phyloP scores from a whole-genome alignment of 2,329 filamentous ascomycete genomes.

The Botryotinia calthae region DNA sequence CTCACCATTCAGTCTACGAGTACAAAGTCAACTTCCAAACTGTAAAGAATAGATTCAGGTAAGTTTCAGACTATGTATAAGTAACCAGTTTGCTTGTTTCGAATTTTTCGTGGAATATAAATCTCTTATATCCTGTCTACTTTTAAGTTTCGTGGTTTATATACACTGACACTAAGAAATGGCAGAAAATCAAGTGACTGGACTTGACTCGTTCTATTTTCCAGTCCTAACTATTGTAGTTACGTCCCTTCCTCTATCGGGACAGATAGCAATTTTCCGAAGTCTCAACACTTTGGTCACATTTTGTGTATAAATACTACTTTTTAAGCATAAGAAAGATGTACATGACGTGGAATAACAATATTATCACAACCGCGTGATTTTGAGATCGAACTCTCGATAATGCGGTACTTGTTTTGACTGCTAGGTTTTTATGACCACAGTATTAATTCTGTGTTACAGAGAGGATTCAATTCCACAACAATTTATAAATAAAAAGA shows the following conservation, averaged over 20 bases:
- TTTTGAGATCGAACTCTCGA: not conserved
- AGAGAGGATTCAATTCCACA: too few species aligned
- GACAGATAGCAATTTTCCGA: rapidly evolving
- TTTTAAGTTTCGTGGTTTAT: not conserved
- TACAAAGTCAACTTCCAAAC: not conserved
- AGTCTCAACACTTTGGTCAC: not conserved
- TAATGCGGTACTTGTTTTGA: not conserved
- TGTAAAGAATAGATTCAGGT: not conserved
- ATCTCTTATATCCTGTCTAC: not conserved
- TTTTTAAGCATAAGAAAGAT: not conserved
- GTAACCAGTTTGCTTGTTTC: not conserved
- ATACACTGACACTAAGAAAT: too few species aligned
- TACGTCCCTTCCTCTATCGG: not conserved
- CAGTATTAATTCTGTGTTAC: not conserved
- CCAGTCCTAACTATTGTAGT: not conserved
- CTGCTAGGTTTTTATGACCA: rapidly evolving
- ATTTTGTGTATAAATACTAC: not conserved
- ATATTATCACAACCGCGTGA: not conserved
- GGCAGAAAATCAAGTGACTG: too few species aligned
- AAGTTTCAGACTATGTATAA: not conserved
- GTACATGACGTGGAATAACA: not conserved
- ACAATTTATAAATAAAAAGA: too few species aligned
- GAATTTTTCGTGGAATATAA: not conserved
- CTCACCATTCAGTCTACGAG: not conserved
- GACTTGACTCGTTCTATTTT: not conserved